Conservation (phyloP, 1,284 basidiomycete species). For the Irpex rosettiformis region DNA sequence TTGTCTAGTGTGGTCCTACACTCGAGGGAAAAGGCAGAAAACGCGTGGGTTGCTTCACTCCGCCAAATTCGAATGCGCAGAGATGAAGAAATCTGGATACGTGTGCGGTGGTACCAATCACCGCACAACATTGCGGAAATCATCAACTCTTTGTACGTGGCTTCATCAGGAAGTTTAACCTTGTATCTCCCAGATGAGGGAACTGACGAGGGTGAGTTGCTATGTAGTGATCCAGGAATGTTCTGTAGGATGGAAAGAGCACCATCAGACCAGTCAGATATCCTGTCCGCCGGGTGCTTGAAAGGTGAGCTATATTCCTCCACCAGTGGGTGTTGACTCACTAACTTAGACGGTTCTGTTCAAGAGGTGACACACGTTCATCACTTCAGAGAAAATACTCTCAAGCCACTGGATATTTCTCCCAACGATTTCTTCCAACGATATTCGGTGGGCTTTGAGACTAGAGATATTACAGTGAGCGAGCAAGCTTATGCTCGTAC, state of each 20-base stretch:
- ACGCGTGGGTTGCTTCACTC: neutral
- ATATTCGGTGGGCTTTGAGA: neutral
- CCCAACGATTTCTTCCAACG: neutral
- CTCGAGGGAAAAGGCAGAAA: neutral
- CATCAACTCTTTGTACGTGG: neutral
- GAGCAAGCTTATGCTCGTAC: neutral
- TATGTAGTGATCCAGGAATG: constrained; percentile 3
- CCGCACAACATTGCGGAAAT: neutral
- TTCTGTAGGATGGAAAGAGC: constrained; percentile 19
- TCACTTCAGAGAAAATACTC: neutral
- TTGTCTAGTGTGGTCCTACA: neutral
- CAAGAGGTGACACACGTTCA: neutral
- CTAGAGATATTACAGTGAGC: neutral
- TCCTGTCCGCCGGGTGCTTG: constrained; percentile 12
- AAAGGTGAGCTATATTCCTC: constrained; percentile 12
- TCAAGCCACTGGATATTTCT: neutral
- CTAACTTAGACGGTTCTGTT: neutral
- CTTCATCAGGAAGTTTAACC: neutral
- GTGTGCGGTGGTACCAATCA: constrained; percentile 12
- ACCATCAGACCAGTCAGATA: constrained; percentile 18
- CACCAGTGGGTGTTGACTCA: neutral
- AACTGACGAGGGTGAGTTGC: neutral
- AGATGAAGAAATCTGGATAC: constrained; percentile 4
- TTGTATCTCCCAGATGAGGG: constrained; percentile 10
- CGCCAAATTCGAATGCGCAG: neutral